These are phyloP conservation scores for Myriosclerotinia curreyana DNA, from an alignment of 2,329 filamentous ascomycete species.

Conservation along the genomic window DNA sequence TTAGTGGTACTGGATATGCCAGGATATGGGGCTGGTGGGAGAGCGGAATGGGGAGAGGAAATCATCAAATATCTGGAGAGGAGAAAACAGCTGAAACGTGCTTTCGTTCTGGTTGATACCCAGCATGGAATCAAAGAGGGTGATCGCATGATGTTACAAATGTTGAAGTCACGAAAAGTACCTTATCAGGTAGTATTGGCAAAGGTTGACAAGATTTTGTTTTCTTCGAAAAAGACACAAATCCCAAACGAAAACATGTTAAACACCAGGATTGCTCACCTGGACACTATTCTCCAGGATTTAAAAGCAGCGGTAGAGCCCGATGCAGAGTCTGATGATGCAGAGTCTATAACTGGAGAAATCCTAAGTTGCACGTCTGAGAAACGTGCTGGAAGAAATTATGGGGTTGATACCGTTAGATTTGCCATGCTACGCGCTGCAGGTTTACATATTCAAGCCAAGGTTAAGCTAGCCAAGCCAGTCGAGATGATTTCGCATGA, in stretches of 20 bases:
- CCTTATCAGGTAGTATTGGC: slow-evolving; percentile 64
- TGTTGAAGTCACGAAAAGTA: slow-evolving; percentile 55
- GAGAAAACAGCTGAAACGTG: slow-evolving; percentile 56
- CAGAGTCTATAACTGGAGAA: slow-evolving; percentile 51
- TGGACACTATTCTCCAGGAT: slow-evolving; percentile 43
- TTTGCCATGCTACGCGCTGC: slow-evolving; percentile 63
- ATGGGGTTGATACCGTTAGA: slow-evolving; percentile 60
- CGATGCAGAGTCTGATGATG: slow-evolving; percentile 38
- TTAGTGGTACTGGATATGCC: slow-evolving; percentile 68
- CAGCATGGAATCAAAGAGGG: slow-evolving; percentile 60
- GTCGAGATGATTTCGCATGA: slow-evolving; percentile 37
- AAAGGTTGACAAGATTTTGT: slow-evolving; percentile 60
- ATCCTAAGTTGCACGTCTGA: slow-evolving; percentile 57
- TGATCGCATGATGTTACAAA: slow-evolving; percentile 55
- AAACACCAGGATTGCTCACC: slow-evolving; percentile 38
- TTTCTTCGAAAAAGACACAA: slow-evolving; percentile 32
- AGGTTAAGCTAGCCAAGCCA: slow-evolving; percentile 41
- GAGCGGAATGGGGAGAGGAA: slow-evolving; percentile 60
- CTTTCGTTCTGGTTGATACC: slow-evolving; percentile 63
- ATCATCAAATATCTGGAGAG: slow-evolving; percentile 65
- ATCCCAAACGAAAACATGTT: slow-evolving; percentile 38
- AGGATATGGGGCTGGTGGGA: slow-evolving; percentile 63
- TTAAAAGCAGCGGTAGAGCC: slow-evolving; percentile 46
- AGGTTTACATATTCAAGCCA: slow-evolving; percentile 48
- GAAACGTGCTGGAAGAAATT: slow-evolving; percentile 45